Conservation (phyloP, 2,329 filamentous ascomycete species). For the Cladosporium sp. region DNA sequence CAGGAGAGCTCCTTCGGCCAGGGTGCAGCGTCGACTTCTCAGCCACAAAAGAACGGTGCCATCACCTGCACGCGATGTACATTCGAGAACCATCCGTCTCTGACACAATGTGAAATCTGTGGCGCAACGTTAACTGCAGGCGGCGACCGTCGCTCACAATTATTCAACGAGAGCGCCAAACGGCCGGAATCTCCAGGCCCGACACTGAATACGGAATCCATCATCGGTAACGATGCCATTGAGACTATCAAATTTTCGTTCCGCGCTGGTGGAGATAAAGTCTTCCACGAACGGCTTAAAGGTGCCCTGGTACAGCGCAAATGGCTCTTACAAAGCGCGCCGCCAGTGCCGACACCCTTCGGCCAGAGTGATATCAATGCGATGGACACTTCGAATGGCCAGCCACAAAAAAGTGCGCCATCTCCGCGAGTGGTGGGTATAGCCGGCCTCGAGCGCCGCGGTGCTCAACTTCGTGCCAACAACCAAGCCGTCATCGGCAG, state of each 20-base stretch:
- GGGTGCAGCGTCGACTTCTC: neutral
- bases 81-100: slow-evolving; percentile 85
- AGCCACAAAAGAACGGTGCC: neutral
- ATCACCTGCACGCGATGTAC: slow-evolving; percentile 76
- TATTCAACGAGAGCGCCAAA: slow-evolving; percentile 17
- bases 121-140: slow-evolving; percentile 66
- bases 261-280: slow-evolving; percentile 79
- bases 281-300: slow-evolving; percentile 85
- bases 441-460: slow-evolving; percentile 82
- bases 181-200: slow-evolving; percentile 78
- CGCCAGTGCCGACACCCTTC: slow-evolving; percentile 68
- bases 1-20: neutral
- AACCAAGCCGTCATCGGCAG: slow-evolving; percentile 90
- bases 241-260: slow-evolving; percentile 91
- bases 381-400: slow-evolving; percentile 25
- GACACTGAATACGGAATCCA: slow-evolving; percentile 43
- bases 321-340: slow-evolving; percentile 88
- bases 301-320: slow-evolving; percentile 85
- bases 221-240: slow-evolving; percentile 54
- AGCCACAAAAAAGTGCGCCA: slow-evolving; percentile 15
- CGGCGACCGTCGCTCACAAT: slow-evolving; percentile 39
- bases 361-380: slow-evolving; percentile 34
- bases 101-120: slow-evolving; percentile 86
- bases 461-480: slow-evolving; percentile 79
- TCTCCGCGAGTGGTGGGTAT: slow-evolving; percentile 71